These are phyloP conservation scores for Aaosphaeria pasadenensis DNA, from an alignment of 2,329 filamentous ascomycete genomes.

Conservation along the genomic window DNA sequence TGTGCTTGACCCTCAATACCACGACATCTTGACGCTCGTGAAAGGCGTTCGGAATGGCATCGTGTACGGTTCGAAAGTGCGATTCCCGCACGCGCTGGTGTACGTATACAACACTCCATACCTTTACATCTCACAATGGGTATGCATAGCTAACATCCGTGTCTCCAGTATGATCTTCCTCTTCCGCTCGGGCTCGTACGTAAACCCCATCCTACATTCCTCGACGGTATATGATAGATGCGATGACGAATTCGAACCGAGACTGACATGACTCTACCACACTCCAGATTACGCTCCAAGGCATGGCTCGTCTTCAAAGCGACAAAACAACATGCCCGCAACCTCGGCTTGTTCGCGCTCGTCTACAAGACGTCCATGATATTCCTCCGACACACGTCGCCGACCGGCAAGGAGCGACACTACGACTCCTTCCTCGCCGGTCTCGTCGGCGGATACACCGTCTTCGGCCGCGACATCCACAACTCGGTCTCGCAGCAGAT, in stretches of 20 bases:
- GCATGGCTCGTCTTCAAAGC: slow-evolving; percentile 73
- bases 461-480: slow-evolving; percentile 80
- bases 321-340: slow-evolving; percentile 84
- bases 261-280: background rate
- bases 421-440: slow-evolving; percentile 87
- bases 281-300: slow-evolving; percentile 69
- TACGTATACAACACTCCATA: slow-evolving; percentile 34
- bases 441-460: slow-evolving; percentile 83
- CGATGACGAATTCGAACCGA: slow-evolving; percentile 6
- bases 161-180: slow-evolving; percentile 84
- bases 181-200: slow-evolving; percentile 85
- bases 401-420: slow-evolving; percentile 58
- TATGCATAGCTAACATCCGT: background rate
- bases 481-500: slow-evolving; percentile 93
- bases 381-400: slow-evolving; percentile 59
- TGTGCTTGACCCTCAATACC: slow-evolving; percentile 78
- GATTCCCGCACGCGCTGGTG: slow-evolving; percentile 96
- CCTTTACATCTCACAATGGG: background rate
- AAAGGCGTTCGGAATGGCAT: slow-evolving; percentile 96
- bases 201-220: slow-evolving; percentile 12
- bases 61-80: slow-evolving; percentile 95
- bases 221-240: background rate
- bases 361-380: slow-evolving; percentile 87
- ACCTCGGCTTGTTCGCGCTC: slow-evolving; percentile 85
- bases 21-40: slow-evolving; percentile 77